A percentile compares a stretch with the other conserved stretches of the same genome.
Evolutionary conservation across 305 asterid species (phyloP).

Genomic region (Solanum hybrid): DNA sequence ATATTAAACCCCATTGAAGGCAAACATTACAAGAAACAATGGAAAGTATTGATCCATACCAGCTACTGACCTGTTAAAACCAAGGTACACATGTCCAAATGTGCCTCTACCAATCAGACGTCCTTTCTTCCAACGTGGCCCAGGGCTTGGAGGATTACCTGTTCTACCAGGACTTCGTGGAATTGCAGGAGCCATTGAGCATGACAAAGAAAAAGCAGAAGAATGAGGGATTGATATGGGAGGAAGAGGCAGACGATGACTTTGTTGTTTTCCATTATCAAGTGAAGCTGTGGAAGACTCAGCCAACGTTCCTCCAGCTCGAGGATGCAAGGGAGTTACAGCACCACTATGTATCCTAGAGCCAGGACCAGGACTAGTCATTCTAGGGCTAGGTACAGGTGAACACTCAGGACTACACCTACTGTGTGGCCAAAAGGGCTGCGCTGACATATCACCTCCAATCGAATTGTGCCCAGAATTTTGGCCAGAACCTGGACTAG

Average conservation of each 20-base stretch:
- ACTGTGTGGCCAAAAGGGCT: constrained; percentile 74
- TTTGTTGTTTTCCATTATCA: constrained; percentile 69
- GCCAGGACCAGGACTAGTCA: constrained; percentile 88
- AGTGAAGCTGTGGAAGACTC: constrained; percentile 57
- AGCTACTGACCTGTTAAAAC: constrained; percentile 45
- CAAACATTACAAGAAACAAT: neutral
- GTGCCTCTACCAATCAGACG: constrained; percentile 63
- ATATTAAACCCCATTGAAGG: neutral
- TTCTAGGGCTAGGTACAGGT: constrained; percentile 87
- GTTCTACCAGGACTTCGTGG: constrained; percentile 39
- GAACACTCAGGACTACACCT: constrained; percentile 87
- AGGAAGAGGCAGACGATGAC: constrained; percentile 83
- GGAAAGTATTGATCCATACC: neutral
- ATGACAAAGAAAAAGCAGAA: constrained; percentile 19
- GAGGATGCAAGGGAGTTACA: constrained; percentile 83
- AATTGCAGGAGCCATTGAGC: constrained; percentile 32
- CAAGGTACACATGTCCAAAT: constrained; percentile 68
- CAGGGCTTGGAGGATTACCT: constrained; percentile 25
- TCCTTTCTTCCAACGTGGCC: constrained; percentile 62
- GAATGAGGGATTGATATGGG: constrained; percentile 14
- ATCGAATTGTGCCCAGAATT: constrained; percentile 90
- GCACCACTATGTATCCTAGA: constrained; percentile 91
- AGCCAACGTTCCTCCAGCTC: constrained; percentile 57
- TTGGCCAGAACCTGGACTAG: constrained; percentile 92
- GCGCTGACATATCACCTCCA: constrained; percentile 87